These are phyloP conservation scores for Diacronema lutheri DNA, from an alignment of 78 protist genomes.

Conservation along the genomic window DNA sequence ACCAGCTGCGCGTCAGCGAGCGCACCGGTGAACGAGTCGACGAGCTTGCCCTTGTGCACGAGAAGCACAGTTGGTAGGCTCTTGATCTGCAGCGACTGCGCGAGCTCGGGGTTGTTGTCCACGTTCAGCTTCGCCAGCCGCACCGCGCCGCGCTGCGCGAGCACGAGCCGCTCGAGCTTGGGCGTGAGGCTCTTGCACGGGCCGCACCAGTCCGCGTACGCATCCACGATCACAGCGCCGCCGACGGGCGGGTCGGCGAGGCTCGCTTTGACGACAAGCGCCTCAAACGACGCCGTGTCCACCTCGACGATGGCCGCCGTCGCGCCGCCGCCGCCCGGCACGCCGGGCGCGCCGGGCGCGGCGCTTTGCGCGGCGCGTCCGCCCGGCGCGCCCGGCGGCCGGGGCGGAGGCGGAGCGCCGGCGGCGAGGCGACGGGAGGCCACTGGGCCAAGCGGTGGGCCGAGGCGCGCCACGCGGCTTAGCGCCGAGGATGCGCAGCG, in stretches of 20 bases:
- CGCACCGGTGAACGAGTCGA: background rate
- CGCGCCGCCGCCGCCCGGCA: no score
- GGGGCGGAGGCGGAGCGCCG: no score
- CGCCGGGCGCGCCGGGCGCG: no score
- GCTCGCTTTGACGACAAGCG: no score
- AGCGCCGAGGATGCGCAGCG: no score
- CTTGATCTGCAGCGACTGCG: background rate
- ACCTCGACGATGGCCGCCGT: no score
- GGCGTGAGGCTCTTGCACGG: constrained; percentile 19
- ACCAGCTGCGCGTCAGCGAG: background rate
- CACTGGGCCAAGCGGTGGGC: no score
- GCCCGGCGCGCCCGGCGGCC: no score
- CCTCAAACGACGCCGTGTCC: no score
- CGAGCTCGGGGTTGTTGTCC: background rate
- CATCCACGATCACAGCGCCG: background rate
- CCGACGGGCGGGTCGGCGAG: background rate
- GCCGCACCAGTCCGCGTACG: constrained; percentile 11
- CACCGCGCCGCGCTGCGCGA: background rate
- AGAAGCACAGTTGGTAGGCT: background rate
- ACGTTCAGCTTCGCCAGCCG: constrained; percentile 5
- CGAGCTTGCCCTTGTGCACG: constrained; percentile 5
- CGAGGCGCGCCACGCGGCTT: no score
- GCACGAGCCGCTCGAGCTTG: background rate
- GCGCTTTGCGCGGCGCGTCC: no score
- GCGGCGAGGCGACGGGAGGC: no score